Conservation (phyloP, 2,329 filamentous ascomycete species). For the Aspergillus hiratsukae region DNA sequence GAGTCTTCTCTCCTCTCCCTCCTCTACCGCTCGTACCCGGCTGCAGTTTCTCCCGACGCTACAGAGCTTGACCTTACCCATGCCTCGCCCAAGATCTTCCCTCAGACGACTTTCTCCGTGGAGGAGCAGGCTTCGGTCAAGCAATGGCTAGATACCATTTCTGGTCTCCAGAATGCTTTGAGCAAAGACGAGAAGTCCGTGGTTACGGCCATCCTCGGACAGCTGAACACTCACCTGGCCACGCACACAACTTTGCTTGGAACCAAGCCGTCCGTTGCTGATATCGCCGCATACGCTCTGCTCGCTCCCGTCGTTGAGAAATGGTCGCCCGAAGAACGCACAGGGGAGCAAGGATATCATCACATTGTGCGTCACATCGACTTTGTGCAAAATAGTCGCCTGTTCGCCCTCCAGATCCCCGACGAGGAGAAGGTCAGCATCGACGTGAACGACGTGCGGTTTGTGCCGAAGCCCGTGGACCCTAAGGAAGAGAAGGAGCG, state of each 20-base stretch:
- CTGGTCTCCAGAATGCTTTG: slow-evolving; percentile 58
- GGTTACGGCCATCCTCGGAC: slow-evolving; percentile 62
- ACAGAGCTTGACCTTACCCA: slow-evolving; percentile 42
- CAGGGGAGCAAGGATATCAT: slow-evolving; percentile 81
- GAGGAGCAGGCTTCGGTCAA: slow-evolving; percentile 81
- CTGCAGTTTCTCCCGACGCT: slow-evolving; percentile 35
- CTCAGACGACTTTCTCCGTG: slow-evolving; percentile 65
- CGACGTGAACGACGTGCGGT: slow-evolving; percentile 73
- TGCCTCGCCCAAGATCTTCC: slow-evolving; percentile 60
- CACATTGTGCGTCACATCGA: slow-evolving; percentile 89
- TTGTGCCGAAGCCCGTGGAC: slow-evolving; percentile 83
- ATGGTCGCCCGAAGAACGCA: slow-evolving; percentile 82
- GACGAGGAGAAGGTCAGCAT: slow-evolving; percentile 72
- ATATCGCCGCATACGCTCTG: slow-evolving; percentile 75
- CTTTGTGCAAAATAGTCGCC: slow-evolving; percentile 84
- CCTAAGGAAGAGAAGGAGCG: slow-evolving; percentile 94
- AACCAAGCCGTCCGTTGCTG: slow-evolving; percentile 81
- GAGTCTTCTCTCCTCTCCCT: slow-evolving; percentile 42
- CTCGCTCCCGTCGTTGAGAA: slow-evolving; percentile 70
- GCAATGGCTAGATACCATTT: slow-evolving; percentile 79
- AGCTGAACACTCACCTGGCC: slow-evolving; percentile 81
- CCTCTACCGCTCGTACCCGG: slow-evolving; percentile 43
- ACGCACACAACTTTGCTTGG: slow-evolving; percentile 86
- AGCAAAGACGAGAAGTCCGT: slow-evolving; percentile 51
- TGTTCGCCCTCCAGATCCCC: slow-evolving; percentile 65